Conservation (phyloP, 179 eudicot genomes). For the Drosera spatulata region DNA sequence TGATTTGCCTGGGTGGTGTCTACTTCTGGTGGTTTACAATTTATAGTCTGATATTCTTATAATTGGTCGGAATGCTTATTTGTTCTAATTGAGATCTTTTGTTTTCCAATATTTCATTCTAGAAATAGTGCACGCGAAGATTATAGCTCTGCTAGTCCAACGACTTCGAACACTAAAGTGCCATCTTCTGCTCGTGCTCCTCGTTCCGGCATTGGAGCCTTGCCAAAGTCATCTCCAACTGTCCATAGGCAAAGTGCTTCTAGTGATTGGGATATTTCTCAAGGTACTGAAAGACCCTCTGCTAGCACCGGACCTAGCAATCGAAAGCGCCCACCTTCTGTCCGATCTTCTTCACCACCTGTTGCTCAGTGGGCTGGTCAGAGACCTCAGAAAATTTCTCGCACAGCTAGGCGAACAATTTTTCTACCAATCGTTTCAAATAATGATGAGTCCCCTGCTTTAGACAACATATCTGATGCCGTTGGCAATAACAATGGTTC, state of each 20-base stretch:
- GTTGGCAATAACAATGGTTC: conserved; percentile 30
- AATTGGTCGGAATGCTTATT: background rate
- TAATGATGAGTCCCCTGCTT: conserved; percentile 26
- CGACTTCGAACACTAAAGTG: conserved; percentile 32
- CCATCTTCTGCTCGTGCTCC: conserved; percentile 40
- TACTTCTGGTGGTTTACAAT: background rate
- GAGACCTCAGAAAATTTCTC: conserved; percentile 59
- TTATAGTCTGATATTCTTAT: background rate
- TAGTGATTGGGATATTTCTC: conserved; percentile 55
- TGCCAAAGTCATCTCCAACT: conserved; percentile 37
- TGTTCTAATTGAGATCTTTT: background rate
- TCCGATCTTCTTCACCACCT: conserved; percentile 55
- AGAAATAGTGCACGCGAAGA: conserved; percentile 45
- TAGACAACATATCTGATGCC: conserved; percentile 31
- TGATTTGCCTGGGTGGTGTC: no score
- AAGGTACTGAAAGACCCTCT: conserved; percentile 28
- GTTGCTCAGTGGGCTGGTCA: conserved; percentile 59
- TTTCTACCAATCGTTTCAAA: conserved; percentile 38
- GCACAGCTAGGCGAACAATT: conserved; percentile 54
- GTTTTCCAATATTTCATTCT: conserved; percentile 7
- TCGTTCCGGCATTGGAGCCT: conserved; percentile 36
- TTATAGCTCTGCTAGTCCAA: conserved; percentile 34
- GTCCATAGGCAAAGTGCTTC: conserved; percentile 26
- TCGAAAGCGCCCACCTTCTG: conserved; percentile 44
- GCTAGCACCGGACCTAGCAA: conserved; percentile 29